A percentile compares a stretch with the other conserved stretches of the same genome.
Conservation (phyloP, 257 asterid genomes). For the Ajuga chamaepitys region DNA sequence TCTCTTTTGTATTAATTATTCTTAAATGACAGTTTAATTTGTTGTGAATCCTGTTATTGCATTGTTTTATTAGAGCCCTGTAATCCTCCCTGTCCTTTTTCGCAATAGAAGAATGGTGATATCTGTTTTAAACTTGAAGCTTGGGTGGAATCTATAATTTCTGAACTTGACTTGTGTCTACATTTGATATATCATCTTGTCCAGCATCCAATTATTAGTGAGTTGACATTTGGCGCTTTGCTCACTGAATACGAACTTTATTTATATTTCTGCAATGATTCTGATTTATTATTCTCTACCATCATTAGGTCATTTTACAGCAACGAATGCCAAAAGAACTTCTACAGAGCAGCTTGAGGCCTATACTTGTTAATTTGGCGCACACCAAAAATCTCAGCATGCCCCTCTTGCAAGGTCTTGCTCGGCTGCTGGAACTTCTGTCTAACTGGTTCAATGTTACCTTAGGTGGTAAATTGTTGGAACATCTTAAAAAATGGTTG, state of each 20-base stretch:
- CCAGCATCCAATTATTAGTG: background rate
- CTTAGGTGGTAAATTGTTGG: conserved; percentile 96
- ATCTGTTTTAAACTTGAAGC: background rate
- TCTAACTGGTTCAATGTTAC: conserved; percentile 99
- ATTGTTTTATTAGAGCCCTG: background rate
- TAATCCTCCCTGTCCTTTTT: background rate
- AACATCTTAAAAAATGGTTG: conserved; percentile 98
- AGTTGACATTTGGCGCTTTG: background rate
- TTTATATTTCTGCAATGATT: background rate
- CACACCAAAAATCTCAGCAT: conserved; percentile 98
- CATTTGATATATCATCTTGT: background rate
- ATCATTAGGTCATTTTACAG: conserved; percentile 79
- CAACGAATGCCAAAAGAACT: conserved; percentile 99
- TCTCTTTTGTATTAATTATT: background rate
- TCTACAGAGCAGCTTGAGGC: conserved; percentile 96
- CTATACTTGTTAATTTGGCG: conserved; percentile 91
- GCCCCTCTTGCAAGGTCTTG: conserved; percentile 99
- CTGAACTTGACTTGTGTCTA: background rate
- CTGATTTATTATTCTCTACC: background rate
- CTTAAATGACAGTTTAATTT: background rate
- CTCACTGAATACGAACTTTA: background rate
- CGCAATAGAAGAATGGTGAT: background rate
- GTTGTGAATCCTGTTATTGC: background rate
- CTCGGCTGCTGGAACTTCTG: conserved; percentile 93
- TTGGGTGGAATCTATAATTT: background rate